phyloP scores from a whole-genome alignment of 2,329 filamentous ascomycete species.

The Pseudocercospora vitis region DNA sequence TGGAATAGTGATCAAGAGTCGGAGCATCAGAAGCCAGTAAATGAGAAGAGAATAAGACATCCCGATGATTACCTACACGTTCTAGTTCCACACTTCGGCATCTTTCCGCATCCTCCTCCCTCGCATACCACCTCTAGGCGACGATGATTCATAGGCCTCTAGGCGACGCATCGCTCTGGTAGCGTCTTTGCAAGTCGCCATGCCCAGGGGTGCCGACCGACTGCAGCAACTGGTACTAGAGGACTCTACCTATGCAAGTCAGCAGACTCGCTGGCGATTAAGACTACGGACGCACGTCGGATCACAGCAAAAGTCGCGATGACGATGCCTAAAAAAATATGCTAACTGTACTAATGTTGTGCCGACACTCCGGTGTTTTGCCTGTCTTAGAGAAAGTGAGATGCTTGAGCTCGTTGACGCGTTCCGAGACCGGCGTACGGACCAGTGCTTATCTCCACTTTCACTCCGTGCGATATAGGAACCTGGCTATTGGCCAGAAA shows the following conservation, averaged over 20 bases:
- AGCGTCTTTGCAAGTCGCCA: not conserved
- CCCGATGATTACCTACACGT: not conserved
- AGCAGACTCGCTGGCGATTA: not conserved
- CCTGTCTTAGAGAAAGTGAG: not conserved
- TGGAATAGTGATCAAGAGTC: no score
- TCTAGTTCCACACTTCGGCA: not conserved
- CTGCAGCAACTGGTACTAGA: not conserved
- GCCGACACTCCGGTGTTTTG: not conserved
- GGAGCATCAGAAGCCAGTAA: not conserved
- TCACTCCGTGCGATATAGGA: constrained; percentile 6
- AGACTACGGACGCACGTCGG: constrained; percentile 1
- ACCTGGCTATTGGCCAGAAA: no score
- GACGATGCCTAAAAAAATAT: not conserved
- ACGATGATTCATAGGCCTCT: not conserved
- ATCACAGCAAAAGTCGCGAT: constrained; percentile 1
- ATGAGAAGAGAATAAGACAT: not conserved
- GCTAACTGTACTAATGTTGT: not conserved
- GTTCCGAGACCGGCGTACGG: not conserved
- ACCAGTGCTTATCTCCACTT: not conserved
- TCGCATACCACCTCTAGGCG: no score
- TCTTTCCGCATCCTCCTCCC: not conserved
- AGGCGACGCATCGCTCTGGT: not conserved
- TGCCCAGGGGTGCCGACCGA: no score
- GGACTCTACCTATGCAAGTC: not conserved
- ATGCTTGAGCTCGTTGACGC: not conserved